phyloP scores from a whole-genome alignment of 441 rosid genomes.

The Pelargonium cotyledonis region DNA sequence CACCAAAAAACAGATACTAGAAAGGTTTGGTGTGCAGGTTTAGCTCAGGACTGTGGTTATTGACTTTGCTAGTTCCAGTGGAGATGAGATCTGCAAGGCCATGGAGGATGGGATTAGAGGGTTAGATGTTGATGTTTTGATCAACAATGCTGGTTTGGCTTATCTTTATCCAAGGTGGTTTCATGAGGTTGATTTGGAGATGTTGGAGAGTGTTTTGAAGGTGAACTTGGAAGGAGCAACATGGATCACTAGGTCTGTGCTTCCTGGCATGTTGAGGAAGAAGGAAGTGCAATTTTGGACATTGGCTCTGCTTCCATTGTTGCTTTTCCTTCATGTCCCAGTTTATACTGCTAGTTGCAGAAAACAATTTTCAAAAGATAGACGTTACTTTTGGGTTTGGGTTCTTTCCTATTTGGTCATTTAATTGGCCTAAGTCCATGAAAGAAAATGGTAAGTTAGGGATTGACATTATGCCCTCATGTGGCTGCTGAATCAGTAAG shows the following conservation, averaged over 20 bases:
- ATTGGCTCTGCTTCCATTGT: constrained; percentile 27
- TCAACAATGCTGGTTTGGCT: constrained; percentile 25
- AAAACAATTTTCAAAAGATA: no score
- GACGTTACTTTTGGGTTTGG: no score
- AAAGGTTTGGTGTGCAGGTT: background rate
- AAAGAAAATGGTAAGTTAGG: no score
- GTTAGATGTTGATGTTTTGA: constrained; percentile 26
- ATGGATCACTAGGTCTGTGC: constrained; percentile 25
- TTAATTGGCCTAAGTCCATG: no score
- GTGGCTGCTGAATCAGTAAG: no score
- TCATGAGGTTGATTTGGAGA: constrained; percentile 25
- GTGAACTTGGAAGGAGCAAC: constrained; percentile 26
- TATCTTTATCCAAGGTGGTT: constrained; percentile 21
- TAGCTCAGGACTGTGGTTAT: constrained; percentile 20
- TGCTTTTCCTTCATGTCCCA: constrained; percentile 17
- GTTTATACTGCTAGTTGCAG: no score
- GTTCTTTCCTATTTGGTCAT: no score
- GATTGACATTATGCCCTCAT: no score
- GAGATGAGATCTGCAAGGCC: constrained; percentile 21
- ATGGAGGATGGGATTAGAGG: constrained; percentile 23
- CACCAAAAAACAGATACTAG: constrained; percentile 14
- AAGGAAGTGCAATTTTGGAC: constrained; percentile 30
- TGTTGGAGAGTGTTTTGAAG: constrained; percentile 19
- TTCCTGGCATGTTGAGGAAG: constrained; percentile 28
- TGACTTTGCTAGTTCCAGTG: constrained; percentile 21